These are phyloP conservation scores for Solanum tacnaense DNA, from an alignment of 257 asterid genomes.

Conservation along the genomic window DNA sequence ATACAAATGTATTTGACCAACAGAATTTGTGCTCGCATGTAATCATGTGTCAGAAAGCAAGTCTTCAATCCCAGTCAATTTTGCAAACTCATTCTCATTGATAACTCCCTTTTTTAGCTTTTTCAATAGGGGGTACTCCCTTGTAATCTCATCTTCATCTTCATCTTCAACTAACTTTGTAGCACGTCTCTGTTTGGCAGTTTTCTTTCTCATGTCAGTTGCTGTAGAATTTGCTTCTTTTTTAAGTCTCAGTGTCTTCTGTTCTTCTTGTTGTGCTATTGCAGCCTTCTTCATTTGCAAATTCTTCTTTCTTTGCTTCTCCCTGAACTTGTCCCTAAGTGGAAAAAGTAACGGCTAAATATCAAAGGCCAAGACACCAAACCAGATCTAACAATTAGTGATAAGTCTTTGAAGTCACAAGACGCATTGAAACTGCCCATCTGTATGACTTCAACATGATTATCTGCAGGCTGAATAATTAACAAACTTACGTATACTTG, in stretches of 20 bases:
- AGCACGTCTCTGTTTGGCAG: slow-evolving; percentile 79
- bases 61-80: slow-evolving; percentile 79
- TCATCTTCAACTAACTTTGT: slow-evolving; percentile 41
- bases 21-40: not conserved
- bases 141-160: slow-evolving; percentile 69
- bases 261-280: slow-evolving; percentile 22
- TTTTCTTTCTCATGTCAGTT: slow-evolving; percentile 50
- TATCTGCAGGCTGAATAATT: not conserved
- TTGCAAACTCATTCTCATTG: slow-evolving; percentile 58
- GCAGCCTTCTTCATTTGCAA: slow-evolving; percentile 46
- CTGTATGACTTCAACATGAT: not conserved
- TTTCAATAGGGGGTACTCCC: slow-evolving; percentile 67
- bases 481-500: slow-evolving; percentile 34
- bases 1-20: not conserved
- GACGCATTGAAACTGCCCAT: not conserved
- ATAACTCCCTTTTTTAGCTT: slow-evolving; percentile 66
- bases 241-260: slow-evolving; percentile 31
- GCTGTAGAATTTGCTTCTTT: slow-evolving; percentile 19
- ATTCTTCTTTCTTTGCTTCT: slow-evolving; percentile 84
- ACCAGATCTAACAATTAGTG: not conserved
- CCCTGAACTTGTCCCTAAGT: slow-evolving; percentile 74
- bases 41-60: slow-evolving; percentile 21
- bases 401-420: not conserved
- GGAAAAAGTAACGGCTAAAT: not conserved
- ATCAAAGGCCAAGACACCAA: not conserved